A percentile compares a stretch with the other conserved stretches of the same genome.
Evolutionary conservation across 345 rosid species (phyloP).

Genomic region (Conringia planisiliqua): DNA sequence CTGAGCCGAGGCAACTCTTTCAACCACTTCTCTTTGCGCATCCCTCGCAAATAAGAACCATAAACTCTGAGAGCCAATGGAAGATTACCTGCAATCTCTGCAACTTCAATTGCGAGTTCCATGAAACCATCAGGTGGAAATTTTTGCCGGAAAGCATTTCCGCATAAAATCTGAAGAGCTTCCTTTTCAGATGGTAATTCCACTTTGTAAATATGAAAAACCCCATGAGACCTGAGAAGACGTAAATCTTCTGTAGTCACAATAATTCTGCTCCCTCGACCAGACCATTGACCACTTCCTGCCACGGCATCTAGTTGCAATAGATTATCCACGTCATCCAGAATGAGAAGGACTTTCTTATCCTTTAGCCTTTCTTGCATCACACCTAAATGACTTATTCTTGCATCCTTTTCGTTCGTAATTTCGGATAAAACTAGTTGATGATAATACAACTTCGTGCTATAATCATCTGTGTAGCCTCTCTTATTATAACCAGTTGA

Average conservation of each 20-base stretch:
- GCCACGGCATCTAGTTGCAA: background rate
- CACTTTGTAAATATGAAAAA: background rate
- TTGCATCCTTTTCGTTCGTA: constrained; percentile 4
- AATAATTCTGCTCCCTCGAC: constrained; percentile 13
- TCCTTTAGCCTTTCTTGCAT: background rate
- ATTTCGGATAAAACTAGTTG: constrained; percentile 29
- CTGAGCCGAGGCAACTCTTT: background rate
- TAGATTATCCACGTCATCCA: background rate
- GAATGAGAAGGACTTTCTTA: constrained; percentile 3
- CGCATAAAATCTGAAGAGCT: constrained; percentile 14
- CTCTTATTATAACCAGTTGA: background rate
- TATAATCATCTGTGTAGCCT: background rate
- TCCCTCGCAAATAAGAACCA: constrained; percentile 5
- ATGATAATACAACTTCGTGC: constrained; percentile 21
- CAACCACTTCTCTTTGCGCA: background rate
- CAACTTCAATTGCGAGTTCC: background rate
- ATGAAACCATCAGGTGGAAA: background rate
- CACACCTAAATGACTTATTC: background rate
- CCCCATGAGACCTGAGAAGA: background rate
- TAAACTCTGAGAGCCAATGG: constrained; percentile 33
- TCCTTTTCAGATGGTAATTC: background rate
- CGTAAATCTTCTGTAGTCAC: background rate
- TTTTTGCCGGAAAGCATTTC: background rate
- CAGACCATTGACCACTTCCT: background rate
- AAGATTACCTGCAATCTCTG: background rate